Evolutionary conservation across 2,329 filamentous ascomycete species (phyloP), one percentile per base, ranked within the genome.

Genomic region (Paramyrothecium sp.): DNA sequence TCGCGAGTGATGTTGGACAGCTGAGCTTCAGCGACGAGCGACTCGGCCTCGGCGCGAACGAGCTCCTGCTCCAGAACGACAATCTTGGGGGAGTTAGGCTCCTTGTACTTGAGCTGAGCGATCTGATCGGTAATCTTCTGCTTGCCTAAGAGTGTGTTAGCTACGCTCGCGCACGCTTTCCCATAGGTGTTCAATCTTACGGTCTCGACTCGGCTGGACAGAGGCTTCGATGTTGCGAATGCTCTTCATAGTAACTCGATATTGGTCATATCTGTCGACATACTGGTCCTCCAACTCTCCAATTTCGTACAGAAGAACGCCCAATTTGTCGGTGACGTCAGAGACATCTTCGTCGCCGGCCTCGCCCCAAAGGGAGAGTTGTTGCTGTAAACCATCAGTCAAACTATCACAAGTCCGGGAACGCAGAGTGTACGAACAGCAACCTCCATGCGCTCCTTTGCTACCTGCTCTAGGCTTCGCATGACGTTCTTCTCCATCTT

Each of bases 401-500:
- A 41, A 13, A 8, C n/a, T 13, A 12, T 11, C 2, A 11, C 12
- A 16, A 5, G 11, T 10, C 13, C 7, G 7, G n/a, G 16, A 26
- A 16, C 5, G 16, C 17, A 13, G 8, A 11, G 20, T 4, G 44
- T 21, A 84, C 91, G 71, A 90, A 97, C 92, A 71, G 95, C 95
- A 65, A 97, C 94, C 70, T 98, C 95, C 92, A 98, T 98, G 68
- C 95, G 89, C 82, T 99, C 95, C 70, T 92, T 89, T 50, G 92
- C 92, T 55, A 98, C 95, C 53, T 92, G 84, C 74, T 99, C 95
- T 83, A 98, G 88, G 74, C 92, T 97, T 75, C 95, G 92, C 95
- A 99, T 99, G 57, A 97, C 91, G 73, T 99, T 98, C 88, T 99
- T 99, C 81, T 99, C 95, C 95, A 99, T 99, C 86, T 99, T 99